Evolutionary conservation across 2,329 filamentous ascomycete genomes (phyloP).

Genomic region (Amylocarpus encephaloides): DNA sequence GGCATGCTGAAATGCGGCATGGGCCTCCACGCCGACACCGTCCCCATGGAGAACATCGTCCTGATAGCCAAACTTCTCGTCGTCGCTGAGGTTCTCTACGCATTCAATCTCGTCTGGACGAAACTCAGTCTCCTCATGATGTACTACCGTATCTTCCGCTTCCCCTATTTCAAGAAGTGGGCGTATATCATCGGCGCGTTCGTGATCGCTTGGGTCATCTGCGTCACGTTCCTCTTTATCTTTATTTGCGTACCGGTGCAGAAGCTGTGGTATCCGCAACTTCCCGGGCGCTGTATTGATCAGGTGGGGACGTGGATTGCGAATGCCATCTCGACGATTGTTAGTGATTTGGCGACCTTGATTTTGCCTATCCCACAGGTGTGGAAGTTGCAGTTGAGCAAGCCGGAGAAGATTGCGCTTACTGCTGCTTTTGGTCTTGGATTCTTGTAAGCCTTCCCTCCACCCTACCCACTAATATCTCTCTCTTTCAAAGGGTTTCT

Average conservation of each 20-base stretch:
- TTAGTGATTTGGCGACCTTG: constrained; percentile 41
- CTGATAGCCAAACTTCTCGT: constrained; percentile 42
- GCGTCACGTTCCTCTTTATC: constrained; percentile 43
- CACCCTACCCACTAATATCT: too few relatives aligned
- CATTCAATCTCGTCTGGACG: constrained; percentile 43
- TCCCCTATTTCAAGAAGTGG: constrained; percentile 38
- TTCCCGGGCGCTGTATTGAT: constrained; percentile 43
- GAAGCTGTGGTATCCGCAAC: constrained; percentile 41
- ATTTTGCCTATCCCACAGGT: constrained; percentile 40
- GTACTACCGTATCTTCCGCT: constrained; percentile 47
- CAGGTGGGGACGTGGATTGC: constrained; percentile 45
- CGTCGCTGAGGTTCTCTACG: constrained; percentile 43
- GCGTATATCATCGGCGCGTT: constrained; percentile 38
- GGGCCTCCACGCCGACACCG: constrained; percentile 40
- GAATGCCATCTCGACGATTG: constrained; percentile 43
- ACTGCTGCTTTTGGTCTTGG: constrained; percentile 40
- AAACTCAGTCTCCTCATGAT: constrained; percentile 45
- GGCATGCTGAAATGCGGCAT: constrained; percentile 42
- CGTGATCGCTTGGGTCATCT: constrained; percentile 41
- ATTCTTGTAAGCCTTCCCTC: constrained; percentile 35
- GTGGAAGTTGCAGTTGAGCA: constrained; percentile 39
- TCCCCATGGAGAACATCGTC: constrained; percentile 35
- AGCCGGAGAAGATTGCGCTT: constrained; percentile 38
- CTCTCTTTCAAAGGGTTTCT: too few relatives aligned
- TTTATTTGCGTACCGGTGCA: constrained; percentile 47